phyloP scores from a whole-genome alignment of 805 yeast genomes.

The Pichia thaimueangensis region DNA sequence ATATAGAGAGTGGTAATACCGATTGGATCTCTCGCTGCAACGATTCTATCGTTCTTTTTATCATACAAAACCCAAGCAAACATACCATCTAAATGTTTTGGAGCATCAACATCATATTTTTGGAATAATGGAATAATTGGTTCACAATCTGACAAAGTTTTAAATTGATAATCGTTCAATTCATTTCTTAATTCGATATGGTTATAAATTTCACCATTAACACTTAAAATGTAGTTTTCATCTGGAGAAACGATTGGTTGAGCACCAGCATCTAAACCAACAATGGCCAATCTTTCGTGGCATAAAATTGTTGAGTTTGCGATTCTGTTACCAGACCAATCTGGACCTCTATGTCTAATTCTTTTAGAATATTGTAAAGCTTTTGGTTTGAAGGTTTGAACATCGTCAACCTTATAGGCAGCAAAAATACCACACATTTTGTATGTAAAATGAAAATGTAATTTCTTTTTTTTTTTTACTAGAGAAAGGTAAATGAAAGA shows the following conservation, averaged over 20 bases:
- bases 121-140: constrained; percentile 89
- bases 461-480: not conserved
- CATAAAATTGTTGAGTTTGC: constrained; percentile 77
- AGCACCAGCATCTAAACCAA: constrained; percentile 96
- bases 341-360: constrained; percentile 99
- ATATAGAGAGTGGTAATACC: constrained; percentile 95
- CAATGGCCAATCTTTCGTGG: constrained; percentile 96
- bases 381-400: constrained; percentile 72
- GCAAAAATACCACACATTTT: constrained; percentile 98
- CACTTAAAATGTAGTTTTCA: constrained; percentile 67
- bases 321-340: constrained; percentile 89
- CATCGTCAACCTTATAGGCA: constrained; percentile 75
- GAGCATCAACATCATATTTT: constrained; percentile 85
- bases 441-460: not conserved
- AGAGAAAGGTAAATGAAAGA: not conserved
- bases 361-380: constrained; percentile 88
- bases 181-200: constrained; percentile 83
- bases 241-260: constrained; percentile 89
- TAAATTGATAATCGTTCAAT: constrained; percentile 65
- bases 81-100: constrained; percentile 95
- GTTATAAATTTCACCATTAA: constrained; percentile 98
- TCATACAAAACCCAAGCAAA: constrained; percentile 93
- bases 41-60: constrained; percentile 71
- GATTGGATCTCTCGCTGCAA: constrained; percentile 98
- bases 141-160: constrained; percentile 93